Conservation (phyloP, 192 early-diverging fungal genomes). For the Spizellomyces sp. region DNA sequence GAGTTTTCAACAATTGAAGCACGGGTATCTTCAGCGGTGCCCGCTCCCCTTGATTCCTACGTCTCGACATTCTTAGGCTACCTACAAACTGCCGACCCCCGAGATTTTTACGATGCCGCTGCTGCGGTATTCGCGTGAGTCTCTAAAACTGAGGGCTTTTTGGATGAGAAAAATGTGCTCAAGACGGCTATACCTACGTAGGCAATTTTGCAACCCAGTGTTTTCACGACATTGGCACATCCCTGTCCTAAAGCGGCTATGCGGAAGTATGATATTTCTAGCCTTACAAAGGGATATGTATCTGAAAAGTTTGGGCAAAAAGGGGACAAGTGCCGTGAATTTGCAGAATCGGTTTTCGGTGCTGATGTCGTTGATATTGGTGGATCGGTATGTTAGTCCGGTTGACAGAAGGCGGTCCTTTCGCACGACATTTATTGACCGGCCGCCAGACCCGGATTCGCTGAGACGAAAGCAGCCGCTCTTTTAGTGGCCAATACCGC, state of each 20-base stretch:
- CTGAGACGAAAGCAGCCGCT: slow-evolving; percentile 16
- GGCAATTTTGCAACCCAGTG: slow-evolving; percentile 21
- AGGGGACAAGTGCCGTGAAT: slow-evolving; percentile 9
- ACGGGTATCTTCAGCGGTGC: not conserved
- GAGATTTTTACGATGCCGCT: slow-evolving; percentile 29
- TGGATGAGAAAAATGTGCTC: too few relatives aligned
- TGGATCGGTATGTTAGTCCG: slow-evolving; percentile 7
- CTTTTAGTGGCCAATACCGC: slow-evolving; percentile 26
- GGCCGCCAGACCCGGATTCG: slow-evolving; percentile 8
- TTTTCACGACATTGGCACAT: slow-evolving; percentile 10
- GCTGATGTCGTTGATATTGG: slow-evolving; percentile 17
- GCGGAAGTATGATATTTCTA: slow-evolving; percentile 19
- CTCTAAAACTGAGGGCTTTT: too few relatives aligned
- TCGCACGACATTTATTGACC: not conserved
- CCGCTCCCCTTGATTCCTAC: not conserved
- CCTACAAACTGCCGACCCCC: slow-evolving; percentile 4
- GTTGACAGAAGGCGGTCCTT: not conserved
- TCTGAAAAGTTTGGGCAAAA: slow-evolving; percentile 22
- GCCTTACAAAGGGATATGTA: slow-evolving; percentile 23
- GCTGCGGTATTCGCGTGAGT: slow-evolving; percentile 26
- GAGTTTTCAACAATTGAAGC: not conserved
- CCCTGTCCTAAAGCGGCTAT: slow-evolving; percentile 20
- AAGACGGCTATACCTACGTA: not conserved
- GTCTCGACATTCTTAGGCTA: slow-evolving; percentile 17
- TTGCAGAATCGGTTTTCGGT: slow-evolving; percentile 31